Evolutionary conservation across 139 green algal genomes (phyloP), one percentile per base, ranked within the genome.

Genomic region (Closterium sp.): DNA sequence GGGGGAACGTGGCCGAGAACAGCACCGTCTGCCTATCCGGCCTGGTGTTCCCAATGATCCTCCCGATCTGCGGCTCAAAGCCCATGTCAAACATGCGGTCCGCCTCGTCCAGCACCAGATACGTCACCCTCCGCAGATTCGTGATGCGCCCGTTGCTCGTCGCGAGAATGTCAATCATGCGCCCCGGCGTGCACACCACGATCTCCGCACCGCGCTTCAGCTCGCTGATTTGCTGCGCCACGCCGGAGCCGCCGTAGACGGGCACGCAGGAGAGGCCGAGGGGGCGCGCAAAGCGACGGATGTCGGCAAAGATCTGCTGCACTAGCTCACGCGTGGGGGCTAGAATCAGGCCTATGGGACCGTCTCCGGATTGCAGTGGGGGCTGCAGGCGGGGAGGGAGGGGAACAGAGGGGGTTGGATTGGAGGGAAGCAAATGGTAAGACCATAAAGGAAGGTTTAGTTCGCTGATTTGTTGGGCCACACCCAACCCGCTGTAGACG

Each of bases 81-180:
- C 97, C 97, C 98, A 99, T 99, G 97, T 99, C 98, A 94, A 99
- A 99, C 98, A 99, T 99, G 92, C 98, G 96, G 91, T 99, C 98
- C 0, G 98, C 98, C 95, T 99, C 98, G 90, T 99, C 98, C 94
- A 99, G 92, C 19, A 99, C 98, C 62, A 99, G 93, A 95, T 98
- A 99, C 0, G 98, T 99, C 30, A 99, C 98, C 3, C 98, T 95
- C 62, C 96, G 94, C 91, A 99, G 88, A 95, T 99, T 99, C 70
- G 98, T 99, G 94, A 99, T 98, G 92, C 97, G 98, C 91, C 98
- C 97, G 84, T 88, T 89, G 89, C 93, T 94, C 27, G 97, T 98
- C 32, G 96, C 97, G 21, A 99, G 96, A 70, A 99, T 96, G 96
- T 99, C 98, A 84, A 99, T 99, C 97, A 99, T 98, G 93, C 98